Base-by-base conservation (phyloP, 2,329 filamentous ascomycete species). In the Pyrenochaeta sp. region DNA sequence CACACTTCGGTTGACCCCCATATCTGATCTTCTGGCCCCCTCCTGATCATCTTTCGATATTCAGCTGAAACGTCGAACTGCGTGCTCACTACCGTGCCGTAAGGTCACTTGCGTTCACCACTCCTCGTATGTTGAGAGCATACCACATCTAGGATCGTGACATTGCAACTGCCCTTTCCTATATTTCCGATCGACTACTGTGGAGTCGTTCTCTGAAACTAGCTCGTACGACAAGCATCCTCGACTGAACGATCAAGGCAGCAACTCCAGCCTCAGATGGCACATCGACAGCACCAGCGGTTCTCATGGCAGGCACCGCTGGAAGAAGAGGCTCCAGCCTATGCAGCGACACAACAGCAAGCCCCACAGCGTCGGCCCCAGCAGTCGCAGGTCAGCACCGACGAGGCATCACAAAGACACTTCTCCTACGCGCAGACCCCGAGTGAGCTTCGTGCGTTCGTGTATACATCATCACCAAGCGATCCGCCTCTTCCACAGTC, bases 401-500 rank as follows among this genome's bases (percentile, higher is more conserved):
- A 61, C 41, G 52, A 52, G 37, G 49, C 51, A 7, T 56, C 61
- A 10, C 36, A 39, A 35, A 57, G 73, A 57, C 69, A 62, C 43
- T 74, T 74, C 48, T 75, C 72, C 3, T 75, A 74, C 59, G 68
- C 71, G 35, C 69, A 72, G 30, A 75, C 73, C 15, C 74, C 74
- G 7, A 60, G 71, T 11, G 72, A 74, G 50, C 68, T 67, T 53
- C 65, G 68, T 36, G 69, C 58, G 32, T 58, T 60, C 46, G 60
- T 66, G 36, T 69, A 68, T 36, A 60, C 63, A 21, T 63, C 66
- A 2, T 69, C 63, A 32, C 62, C 65, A 4, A 63, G 53, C 29
- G 67, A 68, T 20, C 67, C 69, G 39, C 64, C 67, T 9, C 49
- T 63, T 45, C 68, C 67, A 18, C 62, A 63, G 18, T 60, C 52